Evolutionary conservation across 1,284 basidiomycete genomes (phyloP).

Genomic region (Volvariella volvacea): DNA sequence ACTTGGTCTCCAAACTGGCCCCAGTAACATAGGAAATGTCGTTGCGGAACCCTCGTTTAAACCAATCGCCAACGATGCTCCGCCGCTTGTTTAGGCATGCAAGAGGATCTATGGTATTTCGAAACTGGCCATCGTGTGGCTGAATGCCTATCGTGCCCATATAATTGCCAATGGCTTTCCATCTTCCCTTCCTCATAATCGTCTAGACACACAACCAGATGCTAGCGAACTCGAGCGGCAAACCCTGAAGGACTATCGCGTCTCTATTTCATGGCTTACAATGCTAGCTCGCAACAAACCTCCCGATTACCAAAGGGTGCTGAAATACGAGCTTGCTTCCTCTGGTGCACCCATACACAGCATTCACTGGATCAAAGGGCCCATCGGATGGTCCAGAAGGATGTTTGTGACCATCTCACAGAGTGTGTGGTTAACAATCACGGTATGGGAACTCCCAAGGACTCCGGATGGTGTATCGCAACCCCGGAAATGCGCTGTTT

Average conservation of each 20-base stretch:
- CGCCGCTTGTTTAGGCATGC: conserved; percentile 34
- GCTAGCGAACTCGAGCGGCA: conserved; percentile 33
- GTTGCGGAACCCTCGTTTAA: background rate
- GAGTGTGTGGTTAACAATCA: conserved; percentile 49
- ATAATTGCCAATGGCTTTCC: conserved; percentile 40
- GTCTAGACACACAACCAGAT: conserved; percentile 22
- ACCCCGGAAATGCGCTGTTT: conserved; percentile 30
- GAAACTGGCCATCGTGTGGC: conserved; percentile 45
- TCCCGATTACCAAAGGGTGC: too few relatives aligned
- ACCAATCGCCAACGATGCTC: background rate
- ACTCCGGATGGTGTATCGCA: conserved; percentile 2
- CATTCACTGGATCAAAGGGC: too few relatives aligned
- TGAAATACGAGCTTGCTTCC: too few relatives aligned
- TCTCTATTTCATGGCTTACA: too few relatives aligned
- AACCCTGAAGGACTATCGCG: conserved; percentile 31
- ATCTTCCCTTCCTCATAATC: conserved; percentile 24
- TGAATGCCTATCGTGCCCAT: conserved; percentile 35
- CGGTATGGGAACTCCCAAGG: conserved; percentile 40
- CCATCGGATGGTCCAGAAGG: too few relatives aligned
- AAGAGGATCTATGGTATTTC: conserved; percentile 36
- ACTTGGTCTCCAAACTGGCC: too few relatives aligned
- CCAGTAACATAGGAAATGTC: background rate
- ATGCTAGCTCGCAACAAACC: too few relatives aligned
- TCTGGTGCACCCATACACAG: too few relatives aligned
- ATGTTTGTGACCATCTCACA: conserved; percentile 44